A percentile compares a stretch with the other conserved stretches of the same genome.
These are phyloP conservation scores for Rubroshorea leprosula DNA, from an alignment of 345 rosid species.

Conservation along the genomic window DNA sequence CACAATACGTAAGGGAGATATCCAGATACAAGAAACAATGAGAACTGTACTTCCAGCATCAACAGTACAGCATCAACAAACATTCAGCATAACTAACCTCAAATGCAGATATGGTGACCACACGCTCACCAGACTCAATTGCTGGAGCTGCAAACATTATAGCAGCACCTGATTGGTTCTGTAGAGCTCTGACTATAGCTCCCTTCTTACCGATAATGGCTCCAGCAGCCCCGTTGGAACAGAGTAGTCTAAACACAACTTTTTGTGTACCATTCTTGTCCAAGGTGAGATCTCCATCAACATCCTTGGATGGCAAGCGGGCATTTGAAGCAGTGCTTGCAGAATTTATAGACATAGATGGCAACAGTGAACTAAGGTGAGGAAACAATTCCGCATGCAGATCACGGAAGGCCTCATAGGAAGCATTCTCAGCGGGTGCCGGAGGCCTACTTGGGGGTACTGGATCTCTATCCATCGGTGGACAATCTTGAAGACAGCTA, in stretches of 20 bases:
- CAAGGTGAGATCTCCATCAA: constrained; percentile 14
- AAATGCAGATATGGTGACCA: constrained; percentile 51
- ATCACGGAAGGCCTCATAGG: constrained; percentile 23
- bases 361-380: constrained; percentile 30
- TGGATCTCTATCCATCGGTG: constrained; percentile 22
- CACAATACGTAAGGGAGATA: neutral
- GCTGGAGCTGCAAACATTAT: constrained; percentile 33
- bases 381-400: constrained; percentile 49
- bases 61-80: neutral
- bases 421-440: constrained; percentile 23
- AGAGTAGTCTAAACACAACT: constrained; percentile 49
- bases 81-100: constrained; percentile 40
- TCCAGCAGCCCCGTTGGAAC: constrained; percentile 46
- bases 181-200: constrained; percentile 41
- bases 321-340: constrained; percentile 13
- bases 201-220: constrained; percentile 67
- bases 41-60: constrained; percentile 4
- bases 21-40: neutral
- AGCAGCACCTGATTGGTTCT: constrained; percentile 60
- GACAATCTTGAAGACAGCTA: constrained; percentile 33
- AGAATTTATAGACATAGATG: constrained; percentile 20
- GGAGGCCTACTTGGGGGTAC: constrained; percentile 1
- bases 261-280: constrained; percentile 16
- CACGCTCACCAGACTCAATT: constrained; percentile 32
- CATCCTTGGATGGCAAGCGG: constrained; percentile 18